A percentile compares a stretch with the other conserved stretches of the same genome.
Conservation (phyloP, 345 rosid species). For the Lepidium aucheri region DNA sequence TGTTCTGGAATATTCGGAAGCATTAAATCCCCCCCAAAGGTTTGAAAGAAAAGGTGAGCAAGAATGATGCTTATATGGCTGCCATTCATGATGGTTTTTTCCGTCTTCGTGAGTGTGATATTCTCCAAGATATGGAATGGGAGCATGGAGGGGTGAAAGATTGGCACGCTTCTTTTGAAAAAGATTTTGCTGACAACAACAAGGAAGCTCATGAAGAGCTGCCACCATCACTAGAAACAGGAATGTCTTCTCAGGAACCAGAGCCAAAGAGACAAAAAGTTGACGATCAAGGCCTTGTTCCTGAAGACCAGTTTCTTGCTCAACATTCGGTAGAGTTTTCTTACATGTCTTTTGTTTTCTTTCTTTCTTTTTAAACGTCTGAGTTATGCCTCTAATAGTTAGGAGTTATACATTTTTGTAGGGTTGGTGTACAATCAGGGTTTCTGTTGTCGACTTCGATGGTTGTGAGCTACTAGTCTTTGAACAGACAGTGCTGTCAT, state of each 20-base stretch:
- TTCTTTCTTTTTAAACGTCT: not conserved
- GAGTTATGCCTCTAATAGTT: not conserved
- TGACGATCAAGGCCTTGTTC: constrained; percentile 52
- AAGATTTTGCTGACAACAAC: not conserved
- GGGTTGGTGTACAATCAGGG: constrained; percentile 48
- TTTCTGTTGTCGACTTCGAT: constrained; percentile 51
- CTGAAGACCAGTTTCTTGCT: constrained; percentile 31
- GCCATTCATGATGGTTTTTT: too few relatives aligned
- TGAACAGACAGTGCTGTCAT: constrained; percentile 47
- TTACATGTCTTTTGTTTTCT: not conserved
- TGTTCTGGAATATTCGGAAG: too few relatives aligned
- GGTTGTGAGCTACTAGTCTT: constrained; percentile 38
- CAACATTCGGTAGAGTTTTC: not conserved
- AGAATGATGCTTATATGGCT: too few relatives aligned
- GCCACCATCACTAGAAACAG: not conserved
- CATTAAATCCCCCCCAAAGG: too few relatives aligned
- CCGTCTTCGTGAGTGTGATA: too few relatives aligned
- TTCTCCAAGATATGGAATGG: too few relatives aligned
- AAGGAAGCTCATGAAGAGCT: not conserved
- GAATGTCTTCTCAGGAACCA: not conserved
- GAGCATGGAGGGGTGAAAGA: too few relatives aligned
- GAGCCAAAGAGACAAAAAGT: constrained; percentile 31
- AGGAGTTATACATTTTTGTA: constrained; percentile 29
- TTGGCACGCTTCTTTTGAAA: too few relatives aligned
- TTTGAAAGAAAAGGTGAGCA: too few relatives aligned